A percentile compares a stretch with the other conserved stretches of the same genome.
Conservation (phyloP, 2,329 filamentous ascomycete species). For the Madurella mycetomatis region DNA sequence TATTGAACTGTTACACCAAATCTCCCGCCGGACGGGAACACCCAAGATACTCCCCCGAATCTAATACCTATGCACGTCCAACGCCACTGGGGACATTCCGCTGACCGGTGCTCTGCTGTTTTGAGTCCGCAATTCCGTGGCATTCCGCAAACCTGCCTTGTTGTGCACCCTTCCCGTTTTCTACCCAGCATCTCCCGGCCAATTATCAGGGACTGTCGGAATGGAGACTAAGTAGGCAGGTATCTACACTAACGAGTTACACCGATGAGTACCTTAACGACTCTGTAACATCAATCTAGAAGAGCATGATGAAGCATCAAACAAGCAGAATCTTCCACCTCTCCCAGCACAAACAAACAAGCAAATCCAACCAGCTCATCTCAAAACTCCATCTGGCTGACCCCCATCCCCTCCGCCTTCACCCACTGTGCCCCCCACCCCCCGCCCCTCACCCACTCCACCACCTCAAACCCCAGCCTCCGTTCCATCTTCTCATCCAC, state of each 20-base stretch:
- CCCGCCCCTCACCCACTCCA: conserved; percentile 65
- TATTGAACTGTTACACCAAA: background rate
- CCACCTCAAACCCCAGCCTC: conserved; percentile 78
- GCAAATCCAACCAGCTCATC: background rate
- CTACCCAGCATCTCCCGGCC: background rate
- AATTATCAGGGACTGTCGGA: background rate
- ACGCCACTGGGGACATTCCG: background rate
- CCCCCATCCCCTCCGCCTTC: background rate
- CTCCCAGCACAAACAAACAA: background rate
- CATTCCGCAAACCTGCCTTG: no score
- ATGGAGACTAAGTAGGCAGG: no score
- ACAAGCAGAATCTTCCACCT: no score
- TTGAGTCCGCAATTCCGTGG: no score
- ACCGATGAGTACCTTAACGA: no score
- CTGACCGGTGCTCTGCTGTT: background rate
- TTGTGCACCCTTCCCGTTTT: no score
- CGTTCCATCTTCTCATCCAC: conserved; percentile 68
- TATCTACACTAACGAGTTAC: no score
- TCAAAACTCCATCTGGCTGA: background rate
- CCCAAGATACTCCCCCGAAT: background rate
- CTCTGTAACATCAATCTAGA: no score
- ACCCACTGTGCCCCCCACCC: conserved; percentile 22
- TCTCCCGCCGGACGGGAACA: background rate
- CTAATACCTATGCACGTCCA: background rate
- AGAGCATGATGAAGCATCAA: no score